A percentile compares a stretch with the other conserved stretches of the same genome.
phyloP scores from a whole-genome alignment of 805 yeast genomes.

The Saccharomycopsis oosterbeekiorum region DNA sequence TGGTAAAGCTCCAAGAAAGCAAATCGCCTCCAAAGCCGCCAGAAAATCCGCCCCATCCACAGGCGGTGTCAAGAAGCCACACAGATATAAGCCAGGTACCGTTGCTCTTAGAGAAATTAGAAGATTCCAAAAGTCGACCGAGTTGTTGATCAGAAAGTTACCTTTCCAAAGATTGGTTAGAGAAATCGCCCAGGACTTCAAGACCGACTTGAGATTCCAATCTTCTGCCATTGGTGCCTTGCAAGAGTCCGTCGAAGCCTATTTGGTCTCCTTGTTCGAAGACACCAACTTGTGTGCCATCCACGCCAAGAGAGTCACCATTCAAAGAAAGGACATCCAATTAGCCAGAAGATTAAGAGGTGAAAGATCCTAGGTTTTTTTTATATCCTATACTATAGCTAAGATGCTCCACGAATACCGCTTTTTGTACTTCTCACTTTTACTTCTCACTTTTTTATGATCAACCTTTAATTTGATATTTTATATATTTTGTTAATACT shows the following conservation, averaged over 20 bases:
- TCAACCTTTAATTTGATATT: background rate
- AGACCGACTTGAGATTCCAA: slow-evolving; percentile 91
- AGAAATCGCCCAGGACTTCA: slow-evolving; percentile 92
- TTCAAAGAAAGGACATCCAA: slow-evolving; percentile 96
- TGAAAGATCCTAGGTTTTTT: slow-evolving; percentile 44
- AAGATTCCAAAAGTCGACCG: slow-evolving; percentile 95
- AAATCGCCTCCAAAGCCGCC: slow-evolving; percentile 85
- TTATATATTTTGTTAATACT: slow-evolving; percentile 1
- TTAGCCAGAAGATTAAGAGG: slow-evolving; percentile 98
- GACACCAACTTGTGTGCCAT: slow-evolving; percentile 98
- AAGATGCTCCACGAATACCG: background rate
- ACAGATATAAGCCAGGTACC: slow-evolving; percentile 96
- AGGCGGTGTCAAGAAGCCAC: slow-evolving; percentile 91
- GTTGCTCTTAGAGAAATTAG: slow-evolving; percentile 95
- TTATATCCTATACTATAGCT: background rate
- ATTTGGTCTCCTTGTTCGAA: slow-evolving; percentile 90
- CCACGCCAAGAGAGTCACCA: slow-evolving; percentile 98
- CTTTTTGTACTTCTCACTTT: background rate
- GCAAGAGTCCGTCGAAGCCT: slow-evolving; percentile 98
- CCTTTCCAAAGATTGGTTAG: slow-evolving; percentile 97
- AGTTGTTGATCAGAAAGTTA: slow-evolving; percentile 86
- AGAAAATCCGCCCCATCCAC: slow-evolving; percentile 88
- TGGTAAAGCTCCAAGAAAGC: slow-evolving; percentile 95
- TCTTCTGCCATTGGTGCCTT: slow-evolving; percentile 95
- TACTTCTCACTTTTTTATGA: background rate